Conservation (phyloP, 2,329 filamentous ascomycete genomes). For the Fusarium ramigenum region DNA sequence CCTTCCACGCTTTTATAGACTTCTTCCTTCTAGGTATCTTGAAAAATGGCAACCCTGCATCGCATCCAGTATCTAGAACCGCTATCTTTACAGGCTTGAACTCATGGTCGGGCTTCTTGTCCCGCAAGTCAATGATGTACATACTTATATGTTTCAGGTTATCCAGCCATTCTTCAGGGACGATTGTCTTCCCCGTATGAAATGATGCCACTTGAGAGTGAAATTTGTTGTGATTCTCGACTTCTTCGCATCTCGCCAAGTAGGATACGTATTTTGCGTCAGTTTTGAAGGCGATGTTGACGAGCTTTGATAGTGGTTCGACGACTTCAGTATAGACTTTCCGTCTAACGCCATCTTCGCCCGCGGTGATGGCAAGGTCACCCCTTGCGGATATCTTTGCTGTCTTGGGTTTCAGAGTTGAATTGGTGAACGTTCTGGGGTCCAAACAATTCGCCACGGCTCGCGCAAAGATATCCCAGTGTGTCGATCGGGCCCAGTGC, state of each 20-base stretch:
- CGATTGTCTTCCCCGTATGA: fast-evolving
- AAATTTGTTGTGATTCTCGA: fast-evolving
- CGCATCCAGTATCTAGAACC: background rate
- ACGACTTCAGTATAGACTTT: background rate
- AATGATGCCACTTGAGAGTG: fast-evolving
- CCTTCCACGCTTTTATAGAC: fast-evolving
- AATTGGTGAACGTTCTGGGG: background rate
- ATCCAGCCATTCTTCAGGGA: background rate
- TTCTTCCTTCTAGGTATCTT: fast-evolving
- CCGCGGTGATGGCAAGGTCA: fast-evolving
- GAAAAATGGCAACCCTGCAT: background rate
- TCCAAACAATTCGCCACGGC: background rate
- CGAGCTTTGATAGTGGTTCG: fast-evolving
- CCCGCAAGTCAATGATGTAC: fast-evolving
- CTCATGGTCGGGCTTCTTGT: fast-evolving
- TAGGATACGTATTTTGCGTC: background rate
- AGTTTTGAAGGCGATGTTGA: background rate
- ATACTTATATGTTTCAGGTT: background rate
- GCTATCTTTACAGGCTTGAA: background rate
- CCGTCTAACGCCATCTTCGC: fast-evolving
- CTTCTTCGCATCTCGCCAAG: background rate
- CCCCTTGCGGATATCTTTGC: too few relatives aligned
- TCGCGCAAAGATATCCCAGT: background rate
- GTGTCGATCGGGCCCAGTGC: background rate
- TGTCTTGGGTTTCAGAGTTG: too few relatives aligned